phyloP scores from a whole-genome alignment of 768 basidiomycete genomes.

The Albatrellus ellisii region DNA sequence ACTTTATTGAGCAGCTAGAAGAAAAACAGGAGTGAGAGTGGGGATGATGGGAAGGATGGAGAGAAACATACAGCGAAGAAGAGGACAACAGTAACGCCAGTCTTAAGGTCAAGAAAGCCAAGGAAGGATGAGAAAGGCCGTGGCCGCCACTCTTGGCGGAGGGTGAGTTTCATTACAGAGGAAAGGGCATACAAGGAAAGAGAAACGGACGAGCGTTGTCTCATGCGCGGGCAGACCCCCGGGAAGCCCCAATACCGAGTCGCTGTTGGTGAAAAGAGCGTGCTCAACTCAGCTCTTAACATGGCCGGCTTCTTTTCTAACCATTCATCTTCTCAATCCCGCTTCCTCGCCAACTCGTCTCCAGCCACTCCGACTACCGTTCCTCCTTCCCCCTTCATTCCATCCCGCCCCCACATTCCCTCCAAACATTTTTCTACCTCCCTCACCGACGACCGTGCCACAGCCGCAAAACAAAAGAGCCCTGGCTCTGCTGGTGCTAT shows the following conservation, averaged over 20 bases:
- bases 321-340: conserved; percentile 52
- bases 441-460: conserved; percentile 27
- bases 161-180: conserved; percentile 56
- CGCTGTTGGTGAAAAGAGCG: neutral
- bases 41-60: neutral
- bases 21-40: conserved; percentile 11
- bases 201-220: neutral
- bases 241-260: neutral
- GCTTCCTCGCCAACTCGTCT: conserved; percentile 45
- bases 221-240: neutral
- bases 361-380: conserved; percentile 14
- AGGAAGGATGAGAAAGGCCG: conserved; percentile 77
- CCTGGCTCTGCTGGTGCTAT: conserved; percentile 24
- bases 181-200: neutral
- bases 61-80: conserved; percentile 70
- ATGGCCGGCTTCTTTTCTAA: conserved; percentile 79
- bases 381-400: conserved; percentile 4
- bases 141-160: conserved; percentile 65
- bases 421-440: conserved; percentile 71
- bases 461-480: conserved; percentile 28
- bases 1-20: conserved; percentile 87
- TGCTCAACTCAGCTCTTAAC: neutral
- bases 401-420: conserved; percentile 32
- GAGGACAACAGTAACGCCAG: conserved; percentile 77
- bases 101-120: conserved; percentile 86